phyloP scores from a whole-genome alignment of 1,284 basidiomycete genomes.

The Apiotrichum montevideense region DNA sequence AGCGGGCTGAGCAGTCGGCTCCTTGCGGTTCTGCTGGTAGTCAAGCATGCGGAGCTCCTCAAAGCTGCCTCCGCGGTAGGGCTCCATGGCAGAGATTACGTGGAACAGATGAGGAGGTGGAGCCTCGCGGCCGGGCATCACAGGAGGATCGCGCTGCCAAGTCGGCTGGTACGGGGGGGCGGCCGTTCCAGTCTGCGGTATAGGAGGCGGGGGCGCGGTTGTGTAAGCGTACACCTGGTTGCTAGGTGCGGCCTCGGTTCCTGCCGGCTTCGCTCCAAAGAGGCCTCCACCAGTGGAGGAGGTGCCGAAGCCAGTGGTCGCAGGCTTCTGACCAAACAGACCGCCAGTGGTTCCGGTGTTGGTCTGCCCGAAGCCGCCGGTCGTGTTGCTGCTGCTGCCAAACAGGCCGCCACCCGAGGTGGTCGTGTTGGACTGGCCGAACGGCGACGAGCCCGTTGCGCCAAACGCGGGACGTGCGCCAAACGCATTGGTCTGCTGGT shows the following conservation, averaged over 20 bases:
- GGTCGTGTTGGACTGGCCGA: constrained; percentile 27
- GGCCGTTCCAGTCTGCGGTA: constrained; percentile 34
- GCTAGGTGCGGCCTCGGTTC: constrained; percentile 2
- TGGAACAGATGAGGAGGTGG: constrained; percentile 36
- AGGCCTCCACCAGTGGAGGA: constrained; percentile 3
- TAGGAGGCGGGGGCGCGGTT: constrained; percentile 21
- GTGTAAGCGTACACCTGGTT: constrained; percentile 29
- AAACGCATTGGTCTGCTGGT: constrained; percentile 24
- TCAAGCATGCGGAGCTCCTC: constrained; percentile 50
- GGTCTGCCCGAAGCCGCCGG: constrained; percentile 29
- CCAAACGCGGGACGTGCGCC: constrained; percentile 37
- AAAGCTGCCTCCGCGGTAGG: constrained; percentile 36
- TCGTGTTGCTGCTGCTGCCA: constrained; percentile 13
- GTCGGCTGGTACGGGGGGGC: constrained; percentile 38
- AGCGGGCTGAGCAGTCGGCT: constrained; percentile 26
- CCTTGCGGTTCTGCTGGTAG: constrained; percentile 56
- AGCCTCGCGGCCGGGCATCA: background rate
- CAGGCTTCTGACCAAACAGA: constrained; percentile 36
- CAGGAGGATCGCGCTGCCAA: constrained; percentile 40
- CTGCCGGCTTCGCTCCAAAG: constrained; percentile 19
- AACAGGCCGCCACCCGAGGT: constrained; percentile 28
- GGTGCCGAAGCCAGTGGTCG: constrained; percentile 25
- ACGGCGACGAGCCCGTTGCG: constrained; percentile 39
- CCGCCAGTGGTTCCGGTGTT: constrained; percentile 30
- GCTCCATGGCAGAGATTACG: constrained; percentile 40